phyloP scores from a whole-genome alignment of 441 rosid species.

The Raphanus hybrid region DNA sequence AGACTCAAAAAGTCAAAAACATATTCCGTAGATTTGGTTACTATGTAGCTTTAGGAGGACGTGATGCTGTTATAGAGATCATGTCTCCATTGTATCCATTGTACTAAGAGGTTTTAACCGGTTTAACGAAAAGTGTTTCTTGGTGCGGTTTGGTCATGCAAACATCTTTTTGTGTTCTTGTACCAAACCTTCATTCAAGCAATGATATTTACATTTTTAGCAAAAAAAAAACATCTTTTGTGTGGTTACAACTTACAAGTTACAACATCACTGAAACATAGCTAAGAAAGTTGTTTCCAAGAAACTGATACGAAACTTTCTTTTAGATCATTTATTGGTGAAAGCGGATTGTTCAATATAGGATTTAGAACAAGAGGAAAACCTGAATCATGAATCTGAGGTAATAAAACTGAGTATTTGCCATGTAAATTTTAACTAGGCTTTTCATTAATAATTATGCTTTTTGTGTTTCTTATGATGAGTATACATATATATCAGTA shows the following conservation, averaged over 20 bases:
- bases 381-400: neutral
- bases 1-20: slow-evolving; percentile 27
- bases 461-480: neutral
- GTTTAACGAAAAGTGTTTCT: slow-evolving; percentile 1
- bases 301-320: too few relatives aligned
- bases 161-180: slow-evolving; percentile 38
- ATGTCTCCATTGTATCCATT: slow-evolving; percentile 68
- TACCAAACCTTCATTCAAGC: too few relatives aligned
- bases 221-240: too few relatives aligned
- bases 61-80: slow-evolving; percentile 70
- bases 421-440: neutral
- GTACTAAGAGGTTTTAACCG: slow-evolving; percentile 38
- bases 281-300: too few relatives aligned
- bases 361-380: slow-evolving; percentile 43
- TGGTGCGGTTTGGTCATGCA: neutral
- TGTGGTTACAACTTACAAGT: slow-evolving; percentile 66
- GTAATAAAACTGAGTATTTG: neutral
- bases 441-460: neutral
- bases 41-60: slow-evolving; percentile 68
- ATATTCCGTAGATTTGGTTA: slow-evolving; percentile 59
- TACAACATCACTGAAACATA: slow-evolving; percentile 49
- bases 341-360: slow-evolving; percentile 54
- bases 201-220: too few relatives aligned
- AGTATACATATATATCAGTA: neutral
- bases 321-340: slow-evolving; percentile 49